These are phyloP conservation scores for Macrophomina pseudophaseolina DNA, from an alignment of 2,329 filamentous ascomycete species.

Conservation along the genomic window DNA sequence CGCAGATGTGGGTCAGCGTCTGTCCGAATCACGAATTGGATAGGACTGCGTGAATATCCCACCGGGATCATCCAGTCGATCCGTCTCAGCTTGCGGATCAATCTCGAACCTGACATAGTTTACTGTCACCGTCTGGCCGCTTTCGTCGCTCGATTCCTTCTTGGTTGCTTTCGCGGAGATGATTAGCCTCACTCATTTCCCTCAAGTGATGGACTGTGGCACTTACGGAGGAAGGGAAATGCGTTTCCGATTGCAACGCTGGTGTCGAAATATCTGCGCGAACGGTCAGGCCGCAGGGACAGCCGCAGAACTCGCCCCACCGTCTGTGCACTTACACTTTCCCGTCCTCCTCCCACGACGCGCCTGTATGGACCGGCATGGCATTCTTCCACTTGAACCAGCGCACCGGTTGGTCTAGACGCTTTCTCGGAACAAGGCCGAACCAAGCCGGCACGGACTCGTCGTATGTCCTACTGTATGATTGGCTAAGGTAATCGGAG, in stretches of 20 bases:
- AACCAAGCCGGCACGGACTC: constrained; percentile 7
- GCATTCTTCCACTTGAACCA: constrained; percentile 17
- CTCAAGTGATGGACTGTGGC: too few species aligned
- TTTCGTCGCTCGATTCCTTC: constrained; percentile 35
- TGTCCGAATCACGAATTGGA: constrained; percentile 32
- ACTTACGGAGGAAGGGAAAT: not conserved
- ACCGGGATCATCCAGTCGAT: constrained; percentile 8
- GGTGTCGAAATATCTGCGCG: not conserved
- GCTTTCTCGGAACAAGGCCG: not conserved
- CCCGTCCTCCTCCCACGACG: constrained; percentile 8
- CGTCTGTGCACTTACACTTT: constrained; percentile 1
- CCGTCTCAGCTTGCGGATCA: constrained; percentile 30
- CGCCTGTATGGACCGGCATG: constrained; percentile 4
- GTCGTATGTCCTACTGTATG: not conserved
- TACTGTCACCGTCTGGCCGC: constrained; percentile 31
- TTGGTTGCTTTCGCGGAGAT: constrained; percentile 2
- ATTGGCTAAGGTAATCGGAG: not conserved
- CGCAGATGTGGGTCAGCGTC: not conserved
- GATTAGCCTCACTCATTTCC: not conserved
- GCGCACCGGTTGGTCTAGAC: not conserved
- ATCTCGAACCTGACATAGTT: constrained; percentile 34
- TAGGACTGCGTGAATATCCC: not conserved
- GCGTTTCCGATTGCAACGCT: constrained; percentile 9
- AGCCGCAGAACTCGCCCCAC: not conserved
- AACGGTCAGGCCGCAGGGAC: not conserved